Evolutionary conservation across 108 stramenopile species (phyloP).

Genomic region (Pseudonitzschia multiseries): DNA sequence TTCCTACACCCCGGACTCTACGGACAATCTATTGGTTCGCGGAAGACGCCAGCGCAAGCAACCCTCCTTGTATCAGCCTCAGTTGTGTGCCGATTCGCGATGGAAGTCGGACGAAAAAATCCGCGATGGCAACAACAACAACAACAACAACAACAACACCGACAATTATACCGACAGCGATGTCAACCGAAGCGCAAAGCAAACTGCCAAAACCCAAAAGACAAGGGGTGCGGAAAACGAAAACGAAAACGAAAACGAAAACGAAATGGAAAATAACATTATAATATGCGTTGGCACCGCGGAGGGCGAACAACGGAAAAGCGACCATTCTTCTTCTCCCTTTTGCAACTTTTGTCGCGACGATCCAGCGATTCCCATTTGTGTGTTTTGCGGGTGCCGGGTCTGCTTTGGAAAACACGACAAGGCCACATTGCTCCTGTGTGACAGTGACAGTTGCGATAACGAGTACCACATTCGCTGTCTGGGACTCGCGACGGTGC

Average conservation of each 20-base stretch:
- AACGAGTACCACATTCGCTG: conserved; percentile 60
- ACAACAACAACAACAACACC: not conserved
- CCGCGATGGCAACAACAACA: not conserved
- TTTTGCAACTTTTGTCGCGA: conserved; percentile 68
- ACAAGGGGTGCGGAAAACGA: not conserved
- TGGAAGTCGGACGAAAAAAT: conserved; percentile 57
- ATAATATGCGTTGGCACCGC: conserved; percentile 1
- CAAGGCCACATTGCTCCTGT: conserved; percentile 41
- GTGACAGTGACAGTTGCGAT: conserved; percentile 45
- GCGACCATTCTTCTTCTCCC: not conserved
- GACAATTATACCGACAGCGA: not conserved
- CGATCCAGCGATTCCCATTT: conserved; percentile 58
- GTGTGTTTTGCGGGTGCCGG: conserved; percentile 85
- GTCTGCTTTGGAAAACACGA: conserved; percentile 84
- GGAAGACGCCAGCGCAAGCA: conserved; percentile 28
- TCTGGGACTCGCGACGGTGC: conserved; percentile 37
- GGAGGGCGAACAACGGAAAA: not conserved
- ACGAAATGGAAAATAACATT: not conserved
- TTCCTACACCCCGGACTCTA: conserved; percentile 3
- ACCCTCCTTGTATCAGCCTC: conserved; percentile 55
- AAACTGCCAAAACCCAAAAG: not conserved
- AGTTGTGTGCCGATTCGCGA: conserved; percentile 43
- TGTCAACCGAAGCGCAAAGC: too few relatives aligned
- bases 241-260: not conserved
- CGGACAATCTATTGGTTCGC: conserved; percentile 16